These are phyloP conservation scores for Phycomyces nitens DNA, from an alignment of 192 early-diverging fungal genomes.

Conservation along the genomic window DNA sequence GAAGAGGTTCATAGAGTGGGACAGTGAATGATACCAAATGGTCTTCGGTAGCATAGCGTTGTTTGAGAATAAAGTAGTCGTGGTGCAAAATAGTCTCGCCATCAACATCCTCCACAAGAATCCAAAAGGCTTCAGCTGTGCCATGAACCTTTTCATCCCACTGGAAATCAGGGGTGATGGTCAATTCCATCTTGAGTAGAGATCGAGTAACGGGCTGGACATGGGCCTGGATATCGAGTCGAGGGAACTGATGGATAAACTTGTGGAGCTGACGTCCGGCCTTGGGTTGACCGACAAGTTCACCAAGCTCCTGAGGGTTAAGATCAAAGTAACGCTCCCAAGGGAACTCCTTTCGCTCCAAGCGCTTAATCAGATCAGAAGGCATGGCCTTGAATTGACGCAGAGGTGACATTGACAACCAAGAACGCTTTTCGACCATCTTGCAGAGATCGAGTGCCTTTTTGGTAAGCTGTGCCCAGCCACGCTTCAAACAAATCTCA, in stretches of 20 bases:
- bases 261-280: constrained; percentile 88
- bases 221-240: constrained; percentile 81
- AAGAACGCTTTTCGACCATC: constrained; percentile 93
- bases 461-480: constrained; percentile 89
- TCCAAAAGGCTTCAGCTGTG: constrained; percentile 87
- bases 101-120: constrained; percentile 93
- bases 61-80: constrained; percentile 90
- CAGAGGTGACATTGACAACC: constrained; percentile 94
- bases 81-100: constrained; percentile 84
- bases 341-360: constrained; percentile 92
- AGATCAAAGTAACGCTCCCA: constrained; percentile 96
- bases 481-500: constrained; percentile 90
- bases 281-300: constrained; percentile 81
- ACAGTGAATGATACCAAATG: constrained; percentile 89
- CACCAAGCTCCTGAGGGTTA: constrained; percentile 87
- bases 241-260: constrained; percentile 91
- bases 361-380: constrained; percentile 73
- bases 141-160: constrained; percentile 90
- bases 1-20: constrained; percentile 86
- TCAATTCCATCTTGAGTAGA: constrained; percentile 86
- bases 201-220: constrained; percentile 94
- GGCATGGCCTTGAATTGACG: constrained; percentile 86
- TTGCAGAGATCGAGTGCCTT: constrained; percentile 92
- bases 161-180: constrained; percentile 89
- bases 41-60: constrained; percentile 77